These are phyloP conservation scores for Phymatotrichopsis omnivora DNA, from an alignment of 2,329 filamentous ascomycete species.

Conservation along the genomic window DNA sequence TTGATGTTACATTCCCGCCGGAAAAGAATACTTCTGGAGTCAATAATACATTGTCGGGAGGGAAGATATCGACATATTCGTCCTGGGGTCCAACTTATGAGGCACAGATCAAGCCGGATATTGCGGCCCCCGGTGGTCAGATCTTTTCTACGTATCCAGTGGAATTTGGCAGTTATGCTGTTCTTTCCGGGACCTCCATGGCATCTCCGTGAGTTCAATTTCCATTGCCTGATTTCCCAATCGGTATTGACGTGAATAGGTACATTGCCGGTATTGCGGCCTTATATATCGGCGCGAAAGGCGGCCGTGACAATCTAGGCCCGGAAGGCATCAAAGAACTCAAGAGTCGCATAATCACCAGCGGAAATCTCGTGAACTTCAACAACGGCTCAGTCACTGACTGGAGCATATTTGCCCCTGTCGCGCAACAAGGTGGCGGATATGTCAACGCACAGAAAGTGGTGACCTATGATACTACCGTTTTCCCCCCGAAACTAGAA, in stretches of 20 bases:
- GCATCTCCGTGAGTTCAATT: slow-evolving; percentile 39
- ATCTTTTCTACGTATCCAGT: slow-evolving; percentile 50
- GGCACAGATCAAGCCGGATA: slow-evolving; percentile 46
- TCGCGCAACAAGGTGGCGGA: slow-evolving; percentile 51
- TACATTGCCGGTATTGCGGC: slow-evolving; percentile 47
- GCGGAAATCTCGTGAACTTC: slow-evolving; percentile 38
- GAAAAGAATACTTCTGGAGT: slow-evolving; percentile 17
- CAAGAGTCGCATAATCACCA: slow-evolving; percentile 43
- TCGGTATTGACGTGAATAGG: background rate
- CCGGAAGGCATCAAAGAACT: slow-evolving; percentile 36
- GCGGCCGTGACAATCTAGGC: slow-evolving; percentile 44
- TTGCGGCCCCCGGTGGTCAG: slow-evolving; percentile 47
- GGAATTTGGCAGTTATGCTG: slow-evolving; percentile 40
- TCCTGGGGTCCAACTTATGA: slow-evolving; percentile 55
- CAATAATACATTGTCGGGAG: slow-evolving; percentile 37
- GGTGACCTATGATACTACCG: slow-evolving; percentile 44
- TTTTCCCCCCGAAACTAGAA: slow-evolving; percentile 48
- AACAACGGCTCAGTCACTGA: slow-evolving; percentile 36
- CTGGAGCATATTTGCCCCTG: slow-evolving; percentile 37
- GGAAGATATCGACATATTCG: slow-evolving; percentile 45
- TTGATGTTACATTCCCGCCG: slow-evolving; percentile 19
- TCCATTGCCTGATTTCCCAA: background rate
- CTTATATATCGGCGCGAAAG: slow-evolving; percentile 45
- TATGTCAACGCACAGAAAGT: slow-evolving; percentile 52
- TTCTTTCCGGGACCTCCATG: slow-evolving; percentile 51